phyloP scores from a whole-genome alignment of 78 protist species.

The Protostelium mycophagum region DNA sequence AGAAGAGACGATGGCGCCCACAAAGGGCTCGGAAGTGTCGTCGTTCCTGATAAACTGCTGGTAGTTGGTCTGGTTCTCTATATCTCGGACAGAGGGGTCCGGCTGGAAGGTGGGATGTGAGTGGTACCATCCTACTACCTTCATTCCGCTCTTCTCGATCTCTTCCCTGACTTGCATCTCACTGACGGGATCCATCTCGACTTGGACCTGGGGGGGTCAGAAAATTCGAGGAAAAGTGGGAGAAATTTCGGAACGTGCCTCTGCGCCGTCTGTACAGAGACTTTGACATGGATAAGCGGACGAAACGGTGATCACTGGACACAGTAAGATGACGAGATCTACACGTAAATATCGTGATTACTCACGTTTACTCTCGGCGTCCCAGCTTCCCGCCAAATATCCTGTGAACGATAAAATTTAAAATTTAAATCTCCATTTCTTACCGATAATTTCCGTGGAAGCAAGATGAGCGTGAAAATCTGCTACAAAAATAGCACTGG shows the following conservation, averaged over 20 bases:
- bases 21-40: not conserved
- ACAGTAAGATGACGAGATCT: not conserved
- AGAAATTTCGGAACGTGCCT: too few relatives aligned
- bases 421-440: too few relatives aligned
- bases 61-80: constrained; percentile 58
- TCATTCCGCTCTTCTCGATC: constrained; percentile 5
- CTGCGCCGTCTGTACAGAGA: not conserved
- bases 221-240: constrained; percentile 40
- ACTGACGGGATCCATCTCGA: constrained; percentile 68
- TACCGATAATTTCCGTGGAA: constrained; percentile 65
- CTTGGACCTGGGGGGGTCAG: constrained; percentile 23
- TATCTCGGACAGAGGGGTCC: constrained; percentile 65
- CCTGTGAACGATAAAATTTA: too few relatives aligned
- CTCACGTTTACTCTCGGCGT: constrained; percentile 18
- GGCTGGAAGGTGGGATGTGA: constrained; percentile 79
- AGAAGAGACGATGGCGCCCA: not conserved
- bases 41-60: constrained; percentile 1
- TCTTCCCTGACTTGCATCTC: constrained; percentile 27
- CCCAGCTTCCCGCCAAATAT: constrained; percentile 55
- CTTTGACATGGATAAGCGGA: not conserved
- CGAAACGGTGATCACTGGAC: not conserved
- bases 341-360: not conserved
- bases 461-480: constrained; percentile 63
- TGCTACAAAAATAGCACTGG: constrained; percentile 18
- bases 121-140: constrained; percentile 83